Conservation (phyloP, 192 early-diverging fungal species). For the Backusella westeae region DNA sequence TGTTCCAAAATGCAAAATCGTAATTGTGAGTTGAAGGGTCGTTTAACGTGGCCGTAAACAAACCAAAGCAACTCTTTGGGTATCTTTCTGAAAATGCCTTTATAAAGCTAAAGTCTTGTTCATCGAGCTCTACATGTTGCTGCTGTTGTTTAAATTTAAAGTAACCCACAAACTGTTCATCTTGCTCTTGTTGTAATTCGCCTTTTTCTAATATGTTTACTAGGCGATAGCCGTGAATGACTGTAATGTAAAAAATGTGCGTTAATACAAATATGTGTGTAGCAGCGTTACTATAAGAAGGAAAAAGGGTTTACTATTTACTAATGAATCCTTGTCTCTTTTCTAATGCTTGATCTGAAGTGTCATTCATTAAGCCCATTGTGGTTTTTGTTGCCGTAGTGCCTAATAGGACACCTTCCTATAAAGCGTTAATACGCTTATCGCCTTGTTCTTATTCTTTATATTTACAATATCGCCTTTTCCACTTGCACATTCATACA, state of each 20-base stretch:
- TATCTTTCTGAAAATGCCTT: neutral
- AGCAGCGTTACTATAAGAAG: neutral
- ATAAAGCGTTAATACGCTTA: neutral
- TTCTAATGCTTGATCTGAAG: neutral
- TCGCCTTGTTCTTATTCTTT: neutral
- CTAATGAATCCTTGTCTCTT: neutral
- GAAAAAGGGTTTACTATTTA: neutral
- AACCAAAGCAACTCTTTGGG: slow-evolving; percentile 2
- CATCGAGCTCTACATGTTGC: neutral
- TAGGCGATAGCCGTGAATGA: neutral
- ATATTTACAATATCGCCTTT: neutral
- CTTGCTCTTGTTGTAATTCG: neutral
- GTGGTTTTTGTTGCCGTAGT: neutral
- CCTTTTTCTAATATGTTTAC: neutral
- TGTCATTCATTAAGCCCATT: neutral
- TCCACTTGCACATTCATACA: neutral
- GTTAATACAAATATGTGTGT: neutral
- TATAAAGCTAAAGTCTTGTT: neutral
- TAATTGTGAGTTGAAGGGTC: neutral
- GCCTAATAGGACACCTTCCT: neutral
- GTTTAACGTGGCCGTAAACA: neutral
- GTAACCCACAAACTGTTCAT: neutral
- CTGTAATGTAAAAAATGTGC: neutral
- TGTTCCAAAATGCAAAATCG: neutral
- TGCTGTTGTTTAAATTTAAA: neutral